Conservation (phyloP, 2,329 filamentous ascomycete genomes). For the Helotiales sp. region DNA sequence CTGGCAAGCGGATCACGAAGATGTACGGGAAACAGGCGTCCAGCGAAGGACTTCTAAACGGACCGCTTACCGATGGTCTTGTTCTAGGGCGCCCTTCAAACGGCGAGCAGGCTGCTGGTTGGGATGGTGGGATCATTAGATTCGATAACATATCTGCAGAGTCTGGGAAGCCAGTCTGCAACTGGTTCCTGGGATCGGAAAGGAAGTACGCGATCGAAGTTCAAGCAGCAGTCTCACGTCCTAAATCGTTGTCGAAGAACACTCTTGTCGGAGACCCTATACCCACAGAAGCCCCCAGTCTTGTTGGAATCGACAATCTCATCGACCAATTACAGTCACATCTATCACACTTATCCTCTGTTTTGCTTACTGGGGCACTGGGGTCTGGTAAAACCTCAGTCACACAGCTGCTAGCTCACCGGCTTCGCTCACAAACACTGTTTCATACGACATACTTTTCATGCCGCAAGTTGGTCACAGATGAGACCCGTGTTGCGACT, state of each 20-base stretch:
- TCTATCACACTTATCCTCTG: slow-evolving; percentile 82
- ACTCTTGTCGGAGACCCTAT: slow-evolving; percentile 55
- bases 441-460: slow-evolving; percentile 86
- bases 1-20: slow-evolving; percentile 67
- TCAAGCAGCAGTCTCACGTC: slow-evolving; percentile 69
- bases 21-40: slow-evolving; percentile 63
- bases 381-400: slow-evolving; percentile 89
- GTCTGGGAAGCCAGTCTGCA: slow-evolving; percentile 47
- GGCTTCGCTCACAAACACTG: slow-evolving; percentile 68
- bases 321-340: slow-evolving; percentile 73
- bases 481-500: slow-evolving; percentile 84
- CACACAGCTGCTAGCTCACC: slow-evolving; percentile 72
- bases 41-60: slow-evolving; percentile 68
- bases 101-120: slow-evolving; percentile 56
- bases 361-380: slow-evolving; percentile 83
- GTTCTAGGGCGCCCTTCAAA: slow-evolving; percentile 62
- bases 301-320: slow-evolving; percentile 84
- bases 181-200: slow-evolving; percentile 80
- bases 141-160: slow-evolving; percentile 63
- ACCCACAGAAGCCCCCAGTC: slow-evolving; percentile 49
- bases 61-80: slow-evolving; percentile 87
- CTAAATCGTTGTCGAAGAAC: slow-evolving; percentile 51
- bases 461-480: slow-evolving; percentile 83
- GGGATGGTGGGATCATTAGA: slow-evolving; percentile 81
- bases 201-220: slow-evolving; percentile 73